Percentiles rank a stretch among this genome's conserved stretches.
These are phyloP conservation scores for Orobanche coerulescens DNA, from an alignment of 257 asterid genomes.

Conservation along the genomic window DNA sequence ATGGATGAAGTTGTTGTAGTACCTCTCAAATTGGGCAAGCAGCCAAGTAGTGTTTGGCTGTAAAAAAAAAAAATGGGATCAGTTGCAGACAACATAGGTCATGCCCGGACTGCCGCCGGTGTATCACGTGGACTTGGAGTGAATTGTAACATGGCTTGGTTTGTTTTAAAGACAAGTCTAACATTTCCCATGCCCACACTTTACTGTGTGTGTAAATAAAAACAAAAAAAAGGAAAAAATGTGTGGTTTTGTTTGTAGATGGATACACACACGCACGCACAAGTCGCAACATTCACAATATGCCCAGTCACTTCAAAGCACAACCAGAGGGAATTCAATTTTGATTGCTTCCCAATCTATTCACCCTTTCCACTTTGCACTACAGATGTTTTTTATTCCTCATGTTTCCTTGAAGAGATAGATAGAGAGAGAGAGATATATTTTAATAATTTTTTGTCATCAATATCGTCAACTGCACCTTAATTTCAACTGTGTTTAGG, in stretches of 20 bases:
- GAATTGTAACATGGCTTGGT: constrained; percentile 37
- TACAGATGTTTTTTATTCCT: constrained; percentile 41
- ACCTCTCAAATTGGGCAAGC: constrained; percentile 43
- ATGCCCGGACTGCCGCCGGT: constrained; percentile 41
- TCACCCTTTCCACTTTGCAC: constrained; percentile 42
- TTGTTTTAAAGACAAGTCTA: constrained; percentile 43
- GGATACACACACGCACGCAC: constrained; percentile 9
- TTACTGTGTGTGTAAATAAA: constrained; percentile 24
- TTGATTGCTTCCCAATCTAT: constrained; percentile 40
- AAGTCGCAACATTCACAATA: constrained; percentile 22
- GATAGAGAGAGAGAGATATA: neutral
- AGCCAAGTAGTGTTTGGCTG: constrained; percentile 42
- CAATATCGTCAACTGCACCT: too few relatives aligned
- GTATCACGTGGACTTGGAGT: constrained; percentile 68
- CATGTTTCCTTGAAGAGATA: constrained; percentile 14
- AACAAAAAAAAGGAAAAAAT: neutral
- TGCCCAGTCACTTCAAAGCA: constrained; percentile 40
- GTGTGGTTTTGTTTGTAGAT: neutral
- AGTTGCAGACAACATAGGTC: constrained; percentile 49
- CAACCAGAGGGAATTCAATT: constrained; percentile 36
- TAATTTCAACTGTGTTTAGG: too few relatives aligned
- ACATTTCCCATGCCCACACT: constrained; percentile 39
- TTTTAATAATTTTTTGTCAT: too few relatives aligned
- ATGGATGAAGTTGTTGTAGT: constrained; percentile 35
- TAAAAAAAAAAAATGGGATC: too few relatives aligned